phyloP scores from a whole-genome alignment of 345 rosid species.

The Sonneratia alba region DNA sequence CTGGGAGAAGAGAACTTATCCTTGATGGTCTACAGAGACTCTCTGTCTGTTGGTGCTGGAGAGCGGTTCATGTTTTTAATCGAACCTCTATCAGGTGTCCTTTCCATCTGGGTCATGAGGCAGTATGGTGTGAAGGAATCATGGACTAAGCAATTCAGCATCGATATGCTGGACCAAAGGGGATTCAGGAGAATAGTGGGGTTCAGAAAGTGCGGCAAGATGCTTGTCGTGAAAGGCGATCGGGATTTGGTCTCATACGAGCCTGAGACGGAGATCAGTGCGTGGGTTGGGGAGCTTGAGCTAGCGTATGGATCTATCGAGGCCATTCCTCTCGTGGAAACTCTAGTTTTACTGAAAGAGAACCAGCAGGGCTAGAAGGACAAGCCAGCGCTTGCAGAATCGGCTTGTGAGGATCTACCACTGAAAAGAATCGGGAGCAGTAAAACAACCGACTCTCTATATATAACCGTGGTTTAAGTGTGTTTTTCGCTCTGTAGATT shows the following conservation, averaged over 20 bases:
- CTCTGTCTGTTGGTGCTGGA: conserved; percentile 7
- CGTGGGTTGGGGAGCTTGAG: conserved; percentile 3
- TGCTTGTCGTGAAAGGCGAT: conserved; percentile 13
- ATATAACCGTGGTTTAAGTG: too few species aligned
- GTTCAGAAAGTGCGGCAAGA: conserved; percentile 14
- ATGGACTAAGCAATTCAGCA: conserved; percentile 18
- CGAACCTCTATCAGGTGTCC: not conserved
- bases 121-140: conserved; percentile 13
- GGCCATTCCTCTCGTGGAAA: conserved; percentile 13
- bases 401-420: not conserved
- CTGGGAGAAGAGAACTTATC: conserved; percentile 5
- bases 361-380: not conserved
- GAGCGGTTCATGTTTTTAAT: too few species aligned
- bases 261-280: not conserved
- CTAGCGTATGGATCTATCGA: not conserved
- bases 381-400: not conserved
- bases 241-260: conserved; percentile 17
- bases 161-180: conserved; percentile 6
- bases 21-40: conserved; percentile 1
- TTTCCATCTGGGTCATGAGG: conserved; percentile 28
- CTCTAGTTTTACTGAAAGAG: conserved; percentile 13
- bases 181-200: conserved; percentile 16
- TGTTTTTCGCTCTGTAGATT: too few species aligned
- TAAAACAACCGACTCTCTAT: not conserved
- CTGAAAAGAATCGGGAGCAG: not conserved